These are phyloP conservation scores for Articulospora tetracladia DNA, from an alignment of 495 filamentous ascomycete species.

Conservation along the genomic window DNA sequence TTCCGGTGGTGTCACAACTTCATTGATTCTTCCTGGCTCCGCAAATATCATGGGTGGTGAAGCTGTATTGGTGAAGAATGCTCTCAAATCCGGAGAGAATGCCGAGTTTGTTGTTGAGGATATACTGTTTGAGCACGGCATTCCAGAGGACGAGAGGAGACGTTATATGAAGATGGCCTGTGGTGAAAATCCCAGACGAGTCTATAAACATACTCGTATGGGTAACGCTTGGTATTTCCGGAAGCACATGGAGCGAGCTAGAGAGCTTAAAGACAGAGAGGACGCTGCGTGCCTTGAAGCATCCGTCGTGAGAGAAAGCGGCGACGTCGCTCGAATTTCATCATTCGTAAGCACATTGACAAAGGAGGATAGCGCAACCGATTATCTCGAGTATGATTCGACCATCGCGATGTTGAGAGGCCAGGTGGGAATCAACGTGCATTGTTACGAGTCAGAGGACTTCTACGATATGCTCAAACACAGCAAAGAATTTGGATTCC, in stretches of 20 bases:
- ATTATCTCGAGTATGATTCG: slow-evolving; percentile 55
- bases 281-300: slow-evolving; percentile 57
- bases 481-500: slow-evolving; percentile 62
- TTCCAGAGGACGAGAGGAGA: slow-evolving; percentile 35
- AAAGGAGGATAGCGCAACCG: slow-evolving; percentile 19
- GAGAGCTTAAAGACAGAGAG: slow-evolving; percentile 46
- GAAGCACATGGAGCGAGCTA: slow-evolving; percentile 55
- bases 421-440: slow-evolving; percentile 58
- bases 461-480: slow-evolving; percentile 59
- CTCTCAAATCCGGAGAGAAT: slow-evolving; percentile 41
- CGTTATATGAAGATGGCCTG: slow-evolving; percentile 70
- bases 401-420: slow-evolving; percentile 54
- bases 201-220: slow-evolving; percentile 49
- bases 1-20: slow-evolving; percentile 64
- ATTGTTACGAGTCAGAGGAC: slow-evolving; percentile 64
- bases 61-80: slow-evolving; percentile 60
- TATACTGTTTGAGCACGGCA: slow-evolving; percentile 43
- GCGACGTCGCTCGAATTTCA: slow-evolving; percentile 21
- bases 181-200: slow-evolving; percentile 58
- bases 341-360: slow-evolving; percentile 8
- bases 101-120: slow-evolving; percentile 48
- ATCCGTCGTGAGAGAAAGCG: slow-evolving; percentile 28
- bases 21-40: slow-evolving; percentile 59
- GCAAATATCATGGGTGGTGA: slow-evolving; percentile 67
- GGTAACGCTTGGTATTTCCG: slow-evolving; percentile 62